Conservation (phyloP, 1,284 basidiomycete species). For the Sanghuangporus baumii region DNA sequence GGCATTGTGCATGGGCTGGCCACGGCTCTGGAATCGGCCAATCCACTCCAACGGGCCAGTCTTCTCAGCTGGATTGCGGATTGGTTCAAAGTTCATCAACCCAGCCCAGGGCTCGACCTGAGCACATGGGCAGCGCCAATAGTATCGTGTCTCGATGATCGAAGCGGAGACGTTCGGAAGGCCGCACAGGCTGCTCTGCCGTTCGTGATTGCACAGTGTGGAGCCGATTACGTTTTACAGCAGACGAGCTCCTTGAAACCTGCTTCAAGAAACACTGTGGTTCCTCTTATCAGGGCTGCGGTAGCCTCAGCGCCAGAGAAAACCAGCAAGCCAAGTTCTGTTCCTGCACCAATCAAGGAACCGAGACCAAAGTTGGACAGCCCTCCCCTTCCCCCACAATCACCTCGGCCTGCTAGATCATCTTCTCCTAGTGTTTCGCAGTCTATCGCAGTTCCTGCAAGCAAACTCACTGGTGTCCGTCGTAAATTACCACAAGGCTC, state of each 20-base stretch:
- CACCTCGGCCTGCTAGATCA: conserved; percentile 21
- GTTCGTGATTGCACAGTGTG: conserved; percentile 68
- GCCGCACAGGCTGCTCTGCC: conserved; percentile 83
- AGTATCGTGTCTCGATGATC: conserved; percentile 88
- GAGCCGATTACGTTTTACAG: conserved; percentile 84
- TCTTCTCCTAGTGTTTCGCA: conserved; percentile 35
- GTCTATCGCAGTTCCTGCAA: conserved; percentile 26
- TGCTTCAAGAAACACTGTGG: conserved; percentile 81
- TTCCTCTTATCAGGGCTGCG: conserved; percentile 84
- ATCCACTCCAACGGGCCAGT: conserved; percentile 84
- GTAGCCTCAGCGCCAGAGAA: conserved; percentile 23
- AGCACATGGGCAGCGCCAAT: conserved; percentile 63
- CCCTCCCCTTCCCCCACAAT: conserved; percentile 10
- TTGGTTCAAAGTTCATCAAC: conserved; percentile 67
- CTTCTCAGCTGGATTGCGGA: conserved; percentile 83
- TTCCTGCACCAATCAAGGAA: conserved; percentile 9
- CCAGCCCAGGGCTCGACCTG: conserved; percentile 63
- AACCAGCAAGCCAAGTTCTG: conserved; percentile 20
- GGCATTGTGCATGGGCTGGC: conserved; percentile 75
- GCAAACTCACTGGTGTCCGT: conserved; percentile 58
- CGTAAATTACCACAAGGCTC: conserved; percentile 66
- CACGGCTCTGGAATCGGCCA: conserved; percentile 78
- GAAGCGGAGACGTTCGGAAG: conserved; percentile 89
- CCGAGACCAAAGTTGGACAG: background rate
- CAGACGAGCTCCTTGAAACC: conserved; percentile 87